These are phyloP conservation scores for Crassisporium funariophilum DNA, from an alignment of 768 basidiomycete genomes.

Conservation along the genomic window DNA sequence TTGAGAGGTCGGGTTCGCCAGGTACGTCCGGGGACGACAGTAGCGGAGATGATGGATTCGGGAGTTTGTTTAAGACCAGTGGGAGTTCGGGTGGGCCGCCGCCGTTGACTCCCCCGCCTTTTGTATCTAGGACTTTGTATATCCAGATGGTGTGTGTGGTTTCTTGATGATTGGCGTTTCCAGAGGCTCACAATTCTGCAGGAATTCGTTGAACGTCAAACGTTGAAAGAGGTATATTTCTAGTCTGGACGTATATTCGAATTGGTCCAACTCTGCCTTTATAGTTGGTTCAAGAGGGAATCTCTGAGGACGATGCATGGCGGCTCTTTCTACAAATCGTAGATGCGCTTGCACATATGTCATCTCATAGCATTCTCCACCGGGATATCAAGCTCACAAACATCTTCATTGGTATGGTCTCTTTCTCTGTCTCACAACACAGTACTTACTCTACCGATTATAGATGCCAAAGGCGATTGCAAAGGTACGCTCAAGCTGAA, in stretches of 20 bases:
- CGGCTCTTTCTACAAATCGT: constrained; percentile 86
- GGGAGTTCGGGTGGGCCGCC: constrained; percentile 27
- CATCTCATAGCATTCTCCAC: constrained; percentile 82
- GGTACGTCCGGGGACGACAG: constrained; percentile 34
- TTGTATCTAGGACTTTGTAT: constrained; percentile 67
- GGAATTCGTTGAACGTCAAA: constrained; percentile 93
- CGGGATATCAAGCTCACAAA: constrained; percentile 93
- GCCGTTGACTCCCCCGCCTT: constrained; percentile 22
- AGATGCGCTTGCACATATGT: constrained; percentile 90
- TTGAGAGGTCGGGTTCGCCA: constrained; percentile 51
- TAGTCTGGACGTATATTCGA: background rate
- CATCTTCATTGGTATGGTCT: constrained; percentile 81
- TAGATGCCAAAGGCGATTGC: constrained; percentile 82
- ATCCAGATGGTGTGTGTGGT: constrained; percentile 83
- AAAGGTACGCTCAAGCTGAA: constrained; percentile 59
- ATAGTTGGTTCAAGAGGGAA: constrained; percentile 75
- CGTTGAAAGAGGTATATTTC: constrained; percentile 70
- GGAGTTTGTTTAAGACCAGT: constrained; percentile 25
- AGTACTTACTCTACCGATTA: background rate
- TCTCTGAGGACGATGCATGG: constrained; percentile 88
- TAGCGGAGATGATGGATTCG: constrained; percentile 46
- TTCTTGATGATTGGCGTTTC: background rate
- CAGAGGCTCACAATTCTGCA: constrained; percentile 30
- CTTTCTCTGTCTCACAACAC: constrained; percentile 3
- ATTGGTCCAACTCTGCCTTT: background rate